Evolutionary conservation across 1,284 basidiomycete genomes (phyloP).

Genomic region (Grifola frondosa): DNA sequence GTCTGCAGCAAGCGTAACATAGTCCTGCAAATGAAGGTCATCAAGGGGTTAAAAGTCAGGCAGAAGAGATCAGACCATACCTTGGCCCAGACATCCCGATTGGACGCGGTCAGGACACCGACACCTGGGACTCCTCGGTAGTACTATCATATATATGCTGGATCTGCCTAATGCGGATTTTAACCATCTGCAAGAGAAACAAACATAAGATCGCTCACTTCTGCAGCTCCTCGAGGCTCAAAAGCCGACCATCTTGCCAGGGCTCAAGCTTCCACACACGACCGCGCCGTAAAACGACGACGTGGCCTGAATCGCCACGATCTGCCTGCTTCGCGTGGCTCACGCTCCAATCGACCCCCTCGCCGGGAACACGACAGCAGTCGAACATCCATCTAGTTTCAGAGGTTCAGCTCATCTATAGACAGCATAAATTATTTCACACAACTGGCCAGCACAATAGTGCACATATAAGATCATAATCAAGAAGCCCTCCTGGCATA

Average conservation of each 20-base stretch:
- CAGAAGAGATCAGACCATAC: conserved; percentile 35
- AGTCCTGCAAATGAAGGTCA: conserved; percentile 47
- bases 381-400: conserved; percentile 85
- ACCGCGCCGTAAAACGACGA: conserved; percentile 78
- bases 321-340: conserved; percentile 66
- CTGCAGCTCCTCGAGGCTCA: conserved; percentile 71
- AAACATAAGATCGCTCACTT: conserved; percentile 52
- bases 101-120: conserved; percentile 74
- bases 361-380: conserved; percentile 80
- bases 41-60: no score
- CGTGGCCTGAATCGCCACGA: conserved; percentile 67
- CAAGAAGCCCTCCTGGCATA: no score
- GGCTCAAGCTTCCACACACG: conserved; percentile 75
- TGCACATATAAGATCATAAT: neutral
- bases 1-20: conserved; percentile 54
- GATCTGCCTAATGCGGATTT: conserved; percentile 55
- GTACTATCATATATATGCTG: conserved; percentile 72
- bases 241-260: conserved; percentile 53
- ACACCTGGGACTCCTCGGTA: conserved; percentile 63
- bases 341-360: conserved; percentile 73
- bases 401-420: neutral
- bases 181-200: neutral
- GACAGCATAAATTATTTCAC: no score
- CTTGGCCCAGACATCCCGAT: conserved; percentile 85
- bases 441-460: neutral